Evolutionary conservation across 495 filamentous ascomycete genomes (phyloP), one percentile per base, ranked within the genome.

Genomic region (Aspergillus wentii): DNA sequence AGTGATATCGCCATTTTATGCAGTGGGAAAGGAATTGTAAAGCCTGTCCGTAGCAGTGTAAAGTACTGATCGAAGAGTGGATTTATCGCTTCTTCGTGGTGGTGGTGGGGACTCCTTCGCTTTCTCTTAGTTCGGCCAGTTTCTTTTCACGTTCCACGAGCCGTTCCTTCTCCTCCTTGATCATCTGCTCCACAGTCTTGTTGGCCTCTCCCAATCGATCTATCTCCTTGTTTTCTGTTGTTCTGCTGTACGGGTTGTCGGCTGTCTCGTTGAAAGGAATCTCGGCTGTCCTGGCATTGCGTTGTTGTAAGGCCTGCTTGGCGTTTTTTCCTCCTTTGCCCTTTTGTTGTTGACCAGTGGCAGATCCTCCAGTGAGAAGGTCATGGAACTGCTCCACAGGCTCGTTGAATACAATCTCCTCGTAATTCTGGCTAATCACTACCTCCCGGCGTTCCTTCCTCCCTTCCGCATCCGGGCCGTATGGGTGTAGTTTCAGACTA

Each of bases 391-490:
- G 76, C 53, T 94, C 88, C 44, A 87, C 85, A 0, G 92, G 92
- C 69, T 97, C 92, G 60, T 94, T 95, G 71, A 98, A 98, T 21
- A 95, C 72, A 28, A 95, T 78, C 55, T 94, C 87, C 59, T 98
- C 92, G 52, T 94, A 88, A 19, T 75, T 74, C 69, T 88, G 87
- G 33, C 79, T 76, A 10, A 79, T 59, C 14, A 97, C 79, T 27
- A 80, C 69, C 26, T 82, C 80, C 41, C 75, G 62, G 23, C 75
- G 62, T 48, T 75, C 71, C 56, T 81, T 74, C 57, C 83, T 79
- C 42, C 80, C 80, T 46, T 87, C 86, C 33, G 75, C 79, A 43
- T 94, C 87, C 9, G 73, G 79, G 13, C 88, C 87, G 56, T 91
- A 98, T 1, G 89, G 88, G 51, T 96, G 91, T 11, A 98, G 74